These are phyloP conservation scores for Anastatica hierochuntica DNA, from an alignment of 345 rosid genomes.

Conservation along the genomic window DNA sequence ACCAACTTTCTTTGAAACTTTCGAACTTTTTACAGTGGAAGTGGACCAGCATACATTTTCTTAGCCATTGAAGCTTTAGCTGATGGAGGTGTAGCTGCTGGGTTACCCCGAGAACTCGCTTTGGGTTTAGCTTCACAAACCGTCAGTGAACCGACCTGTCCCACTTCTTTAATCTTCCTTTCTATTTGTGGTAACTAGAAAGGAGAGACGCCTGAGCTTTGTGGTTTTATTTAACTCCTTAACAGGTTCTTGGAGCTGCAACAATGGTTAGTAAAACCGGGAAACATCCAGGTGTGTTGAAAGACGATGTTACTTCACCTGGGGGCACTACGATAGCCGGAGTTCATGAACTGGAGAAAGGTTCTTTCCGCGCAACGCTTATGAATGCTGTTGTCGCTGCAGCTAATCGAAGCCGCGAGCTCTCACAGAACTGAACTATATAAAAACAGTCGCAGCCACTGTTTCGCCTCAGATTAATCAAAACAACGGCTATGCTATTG, in stretches of 20 bases:
- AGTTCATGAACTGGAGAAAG: conserved; percentile 84
- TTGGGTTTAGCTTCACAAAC: conserved; percentile 78
- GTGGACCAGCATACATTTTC: conserved; percentile 86
- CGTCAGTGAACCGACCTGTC: conserved; percentile 32
- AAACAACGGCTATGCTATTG: neutral
- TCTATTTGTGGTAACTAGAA: neutral
- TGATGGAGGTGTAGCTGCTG: conserved; percentile 97
- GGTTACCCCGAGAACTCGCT: conserved; percentile 88
- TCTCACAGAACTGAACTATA: conserved; percentile 38
- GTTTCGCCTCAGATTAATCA: conserved; percentile 1
- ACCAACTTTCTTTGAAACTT: neutral
- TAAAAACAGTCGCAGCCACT: neutral
- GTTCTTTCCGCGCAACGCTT: conserved; percentile 61
- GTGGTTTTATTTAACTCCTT: neutral
- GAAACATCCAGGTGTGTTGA: conserved; percentile 86
- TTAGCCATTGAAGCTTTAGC: conserved; percentile 93
- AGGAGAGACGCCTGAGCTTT: neutral
- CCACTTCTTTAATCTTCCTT: neutral
- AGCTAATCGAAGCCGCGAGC: conserved; percentile 57
- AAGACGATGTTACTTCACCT: conserved; percentile 85
- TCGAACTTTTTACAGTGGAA: conserved; percentile 44
- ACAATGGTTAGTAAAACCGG: conserved; percentile 61
- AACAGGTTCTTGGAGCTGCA: conserved; percentile 90
- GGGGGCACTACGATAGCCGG: conserved; percentile 93
- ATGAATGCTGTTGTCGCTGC: conserved; percentile 95